phyloP scores from a whole-genome alignment of 257 asterid species.

The Nyctanthes arbortristis region DNA sequence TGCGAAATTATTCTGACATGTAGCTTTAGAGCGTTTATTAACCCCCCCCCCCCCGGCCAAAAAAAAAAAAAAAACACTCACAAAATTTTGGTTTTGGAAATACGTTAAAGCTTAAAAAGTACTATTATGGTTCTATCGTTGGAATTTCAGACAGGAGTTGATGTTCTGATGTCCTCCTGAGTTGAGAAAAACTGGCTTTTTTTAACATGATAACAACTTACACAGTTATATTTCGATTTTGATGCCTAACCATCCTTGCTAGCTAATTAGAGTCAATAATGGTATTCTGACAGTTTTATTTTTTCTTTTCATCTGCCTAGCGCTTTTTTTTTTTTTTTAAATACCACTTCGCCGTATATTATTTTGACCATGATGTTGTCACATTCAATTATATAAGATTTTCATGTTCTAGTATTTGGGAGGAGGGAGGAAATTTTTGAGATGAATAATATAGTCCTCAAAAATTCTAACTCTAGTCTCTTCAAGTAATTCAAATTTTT shows the following conservation, averaged over 20 bases:
- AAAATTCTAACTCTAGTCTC: neutral
- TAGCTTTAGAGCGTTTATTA: no score
- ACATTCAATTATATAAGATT: neutral
- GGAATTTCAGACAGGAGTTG: neutral
- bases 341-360: slow-evolving; percentile 6
- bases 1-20: no score
- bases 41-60: no score
- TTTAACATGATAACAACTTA: neutral
- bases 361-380: neutral
- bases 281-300: neutral
- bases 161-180: slow-evolving; percentile 2
- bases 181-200: neutral
- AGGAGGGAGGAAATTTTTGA: neutral
- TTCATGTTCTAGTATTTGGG: neutral
- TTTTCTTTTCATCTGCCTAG: neutral
- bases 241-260: neutral
- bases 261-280: neutral
- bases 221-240: neutral
- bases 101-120: neutral
- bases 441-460: neutral
- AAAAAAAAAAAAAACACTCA: no score
- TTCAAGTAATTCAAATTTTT: neutral
- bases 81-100: neutral
- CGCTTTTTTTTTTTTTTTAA: neutral
- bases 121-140: neutral